phyloP scores from a whole-genome alignment of 2,329 filamentous ascomycete genomes.

The Talaromyces sp. region DNA sequence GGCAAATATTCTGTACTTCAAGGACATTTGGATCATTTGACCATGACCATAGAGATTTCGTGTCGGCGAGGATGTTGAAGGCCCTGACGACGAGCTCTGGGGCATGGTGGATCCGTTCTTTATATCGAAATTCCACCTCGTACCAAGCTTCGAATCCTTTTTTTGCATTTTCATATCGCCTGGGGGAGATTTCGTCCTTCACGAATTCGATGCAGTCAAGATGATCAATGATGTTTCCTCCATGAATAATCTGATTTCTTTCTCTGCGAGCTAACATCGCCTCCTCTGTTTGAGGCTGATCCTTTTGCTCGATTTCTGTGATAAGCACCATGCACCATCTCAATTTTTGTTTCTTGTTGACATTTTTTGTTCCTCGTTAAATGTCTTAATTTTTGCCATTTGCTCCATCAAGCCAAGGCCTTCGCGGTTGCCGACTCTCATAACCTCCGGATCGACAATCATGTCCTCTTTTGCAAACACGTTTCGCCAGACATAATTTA shows the following conservation, averaged over 20 bases:
- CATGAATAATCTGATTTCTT: not conserved
- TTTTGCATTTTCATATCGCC: not conserved
- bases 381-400: too few species aligned
- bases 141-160: not conserved
- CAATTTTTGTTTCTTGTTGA: not conserved
- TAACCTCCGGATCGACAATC: not conserved
- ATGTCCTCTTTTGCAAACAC: not conserved
- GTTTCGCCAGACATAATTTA: not conserved
- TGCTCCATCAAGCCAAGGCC: not conserved
- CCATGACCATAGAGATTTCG: not conserved
- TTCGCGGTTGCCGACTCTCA: not conserved
- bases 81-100: not conserved
- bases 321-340: not conserved
- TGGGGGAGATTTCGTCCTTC: too few species aligned
- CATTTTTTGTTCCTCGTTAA: not conserved
- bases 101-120: not conserved
- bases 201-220: not conserved
- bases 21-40: not conserved
- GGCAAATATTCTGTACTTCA: not conserved
- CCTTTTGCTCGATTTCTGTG: not conserved
- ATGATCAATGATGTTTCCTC: not conserved
- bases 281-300: not conserved
- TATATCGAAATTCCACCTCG: not conserved
- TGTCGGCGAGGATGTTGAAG: not conserved
- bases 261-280: not conserved